Evolutionary conservation across 768 basidiomycete genomes (phyloP).

Genomic region (Russula sp.): DNA sequence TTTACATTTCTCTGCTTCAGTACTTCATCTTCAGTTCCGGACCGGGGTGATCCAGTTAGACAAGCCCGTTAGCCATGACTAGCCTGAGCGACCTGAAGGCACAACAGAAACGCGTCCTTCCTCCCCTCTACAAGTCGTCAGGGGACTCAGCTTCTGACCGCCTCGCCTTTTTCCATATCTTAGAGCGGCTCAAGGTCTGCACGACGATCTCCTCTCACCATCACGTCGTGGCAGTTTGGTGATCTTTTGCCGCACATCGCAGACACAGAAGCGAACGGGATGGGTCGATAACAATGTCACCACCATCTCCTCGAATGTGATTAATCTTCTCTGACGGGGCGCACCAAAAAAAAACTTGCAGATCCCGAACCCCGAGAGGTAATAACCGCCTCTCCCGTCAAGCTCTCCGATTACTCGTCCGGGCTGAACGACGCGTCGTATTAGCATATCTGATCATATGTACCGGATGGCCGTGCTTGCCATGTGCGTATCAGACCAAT

Average conservation of each 20-base stretch:
- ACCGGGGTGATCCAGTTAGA: no score
- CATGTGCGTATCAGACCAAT: conserved; percentile 74
- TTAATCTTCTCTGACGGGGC: conserved; percentile 9
- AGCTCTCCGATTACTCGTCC: background rate
- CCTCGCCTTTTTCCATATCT: conserved; percentile 84
- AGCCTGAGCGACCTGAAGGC: background rate
- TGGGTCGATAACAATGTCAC: conserved; percentile 81
- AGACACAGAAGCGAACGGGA: conserved; percentile 95
- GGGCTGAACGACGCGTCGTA: background rate
- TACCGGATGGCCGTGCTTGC: conserved; percentile 94
- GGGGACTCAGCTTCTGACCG: conserved; percentile 57
- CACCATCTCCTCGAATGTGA: background rate
- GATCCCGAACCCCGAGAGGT: conserved; percentile 87
- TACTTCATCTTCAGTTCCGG: no score
- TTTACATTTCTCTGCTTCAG: background rate
- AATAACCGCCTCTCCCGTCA: background rate
- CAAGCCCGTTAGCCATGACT: background rate
- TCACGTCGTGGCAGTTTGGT: background rate
- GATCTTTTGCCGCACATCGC: background rate
- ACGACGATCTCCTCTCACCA: background rate
- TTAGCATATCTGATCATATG: conserved; percentile 87
- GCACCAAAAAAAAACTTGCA: conserved; percentile 29
- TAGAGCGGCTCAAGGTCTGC: conserved; percentile 81
- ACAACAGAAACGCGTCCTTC: conserved; percentile 42
- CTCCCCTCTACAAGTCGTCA: conserved; percentile 50